These are phyloP conservation scores for Endocladia muricata DNA, from an alignment of 31 red algal genomes.

Conservation along the genomic window DNA sequence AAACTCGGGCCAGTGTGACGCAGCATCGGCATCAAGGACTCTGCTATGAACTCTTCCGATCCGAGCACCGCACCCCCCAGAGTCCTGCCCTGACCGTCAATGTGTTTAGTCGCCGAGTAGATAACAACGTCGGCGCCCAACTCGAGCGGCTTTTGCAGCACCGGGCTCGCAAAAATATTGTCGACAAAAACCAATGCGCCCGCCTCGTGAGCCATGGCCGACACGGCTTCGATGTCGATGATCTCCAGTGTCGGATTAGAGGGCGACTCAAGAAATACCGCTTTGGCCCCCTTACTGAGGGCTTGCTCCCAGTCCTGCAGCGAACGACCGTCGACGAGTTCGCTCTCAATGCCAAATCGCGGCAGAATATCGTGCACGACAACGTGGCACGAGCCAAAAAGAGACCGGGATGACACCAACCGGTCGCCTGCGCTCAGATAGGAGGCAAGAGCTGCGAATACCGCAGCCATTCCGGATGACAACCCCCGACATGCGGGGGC, in stretches of 20 bases:
- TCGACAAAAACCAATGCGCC: slow-evolving; percentile 55
- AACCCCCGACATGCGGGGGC: neutral
- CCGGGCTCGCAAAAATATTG: slow-evolving; percentile 59
- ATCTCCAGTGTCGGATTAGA: slow-evolving; percentile 62
- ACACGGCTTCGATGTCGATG: slow-evolving; percentile 32
- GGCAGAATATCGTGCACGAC: no score
- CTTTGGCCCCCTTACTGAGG: neutral
- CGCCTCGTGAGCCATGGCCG: slow-evolving; percentile 13
- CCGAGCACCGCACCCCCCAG: neutral
- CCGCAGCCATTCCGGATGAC: neutral
- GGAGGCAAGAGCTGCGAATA: slow-evolving; percentile 9
- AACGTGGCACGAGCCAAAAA: no score
- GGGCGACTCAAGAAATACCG: slow-evolving; percentile 56
- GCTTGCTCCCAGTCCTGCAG: no score
- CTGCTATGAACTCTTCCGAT: neutral
- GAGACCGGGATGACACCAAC: neutral
- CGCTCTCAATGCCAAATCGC: no score
- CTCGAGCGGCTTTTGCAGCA: slow-evolving; percentile 39
- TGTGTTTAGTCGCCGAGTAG: slow-evolving; percentile 65
- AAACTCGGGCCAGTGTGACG: no score
- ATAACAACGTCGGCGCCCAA: slow-evolving; percentile 55
- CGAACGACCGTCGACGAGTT: no score
- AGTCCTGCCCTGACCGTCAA: slow-evolving; percentile 38
- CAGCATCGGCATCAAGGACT: no score
- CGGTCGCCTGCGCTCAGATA: slow-evolving; percentile 2